Percentiles rank a stretch among this genome's conserved stretches.
phyloP scores from a whole-genome alignment of 2,329 filamentous ascomycete species.

The Pochonia chlamydosporia region DNA sequence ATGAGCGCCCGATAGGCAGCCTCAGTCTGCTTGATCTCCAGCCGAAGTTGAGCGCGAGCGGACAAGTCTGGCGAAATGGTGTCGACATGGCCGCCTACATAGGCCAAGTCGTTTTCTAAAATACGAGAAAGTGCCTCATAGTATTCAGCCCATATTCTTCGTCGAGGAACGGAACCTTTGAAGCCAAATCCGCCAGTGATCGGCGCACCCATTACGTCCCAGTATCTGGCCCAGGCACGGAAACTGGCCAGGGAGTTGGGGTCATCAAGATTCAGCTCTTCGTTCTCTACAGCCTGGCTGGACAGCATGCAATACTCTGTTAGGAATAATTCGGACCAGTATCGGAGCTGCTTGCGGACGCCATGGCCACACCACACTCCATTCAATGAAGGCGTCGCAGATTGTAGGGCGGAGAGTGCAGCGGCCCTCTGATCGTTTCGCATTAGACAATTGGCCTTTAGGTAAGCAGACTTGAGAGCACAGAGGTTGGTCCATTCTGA shows the following conservation, averaged over 20 bases:
- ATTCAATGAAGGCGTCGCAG: conserved; percentile 58
- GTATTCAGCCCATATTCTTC: conserved; percentile 78
- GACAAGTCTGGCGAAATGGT: conserved; percentile 42
- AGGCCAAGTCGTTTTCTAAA: conserved; percentile 60
- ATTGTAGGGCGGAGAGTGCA: conserved; percentile 61
- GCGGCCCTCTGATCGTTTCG: conserved; percentile 44
- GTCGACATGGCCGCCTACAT: conserved; percentile 42
- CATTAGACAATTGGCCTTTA: conserved; percentile 62
- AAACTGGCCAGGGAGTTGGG: conserved; percentile 50
- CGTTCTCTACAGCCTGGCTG: conserved; percentile 51
- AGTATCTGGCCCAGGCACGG: conserved; percentile 66
- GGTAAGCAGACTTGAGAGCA: conserved; percentile 70
- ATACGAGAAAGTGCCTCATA: conserved; percentile 75
- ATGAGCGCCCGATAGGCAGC: conserved; percentile 72
- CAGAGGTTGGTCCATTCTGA: conserved; percentile 79
- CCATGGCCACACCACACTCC: conserved; percentile 44
- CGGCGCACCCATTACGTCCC: conserved; percentile 45
- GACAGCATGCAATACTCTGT: conserved; percentile 69
- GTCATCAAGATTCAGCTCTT: conserved; percentile 44
- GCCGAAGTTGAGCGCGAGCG: conserved; percentile 57
- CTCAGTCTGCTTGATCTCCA: conserved; percentile 76
- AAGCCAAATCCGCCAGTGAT: conserved; percentile 52
- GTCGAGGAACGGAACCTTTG: conserved; percentile 52
- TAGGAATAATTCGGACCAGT: conserved; percentile 74
- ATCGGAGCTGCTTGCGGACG: conserved; percentile 59